Evolutionary conservation across 2,329 filamentous ascomycete genomes (phyloP), one percentile per base, ranked within the genome.

Genomic region (Juglanconis sp.): DNA sequence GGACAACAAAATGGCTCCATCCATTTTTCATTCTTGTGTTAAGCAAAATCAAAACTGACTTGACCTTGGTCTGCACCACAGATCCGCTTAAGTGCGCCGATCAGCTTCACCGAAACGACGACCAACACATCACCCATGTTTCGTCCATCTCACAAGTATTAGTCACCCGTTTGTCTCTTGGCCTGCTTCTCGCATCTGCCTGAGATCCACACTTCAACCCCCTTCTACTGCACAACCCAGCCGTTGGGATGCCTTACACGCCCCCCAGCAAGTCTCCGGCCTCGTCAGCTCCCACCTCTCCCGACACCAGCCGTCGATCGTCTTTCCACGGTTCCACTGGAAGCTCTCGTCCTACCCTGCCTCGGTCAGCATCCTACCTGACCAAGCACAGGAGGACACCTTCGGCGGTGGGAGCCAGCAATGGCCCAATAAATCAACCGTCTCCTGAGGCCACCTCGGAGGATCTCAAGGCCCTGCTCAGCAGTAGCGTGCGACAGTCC

Each of bases 221-320:
- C 35, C 60, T 55, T 65, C 48, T 54, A 62, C 61, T 67, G 67
- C 63, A 64, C 63, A 65, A 59, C 68, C 64, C 67, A 66, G 69
- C 66, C 66, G 58, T 68, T 73, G 73, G 79, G 83, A 95, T 95
- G 91, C 91, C 91, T 86, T 95, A 95, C 80, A 95, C 91, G 75
- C 90, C 91, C 63, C 91, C 91, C 65, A 85, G 87, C 68, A 84
- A 85, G 71, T 87, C 86, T 63, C 85, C 86, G 70, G 79, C 85
- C 67, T 79, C 82, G 63, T 87, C 86, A 68, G 78, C 79, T 62
- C 77, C 82, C 55, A 70, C 79, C 30, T 87, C 86, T 55, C 85
- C 85, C 11, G 77, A 79, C 66, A 71, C 73, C 65, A 87, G 84
- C 70, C 83, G 86, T 65, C 80, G 85, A 63, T 78, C 84, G 15